Percentiles rank a stretch among this genome's conserved stretches.
Evolutionary conservation across 2,329 filamentous ascomycete genomes (phyloP).

Genomic region (Apiospora malaysiana): DNA sequence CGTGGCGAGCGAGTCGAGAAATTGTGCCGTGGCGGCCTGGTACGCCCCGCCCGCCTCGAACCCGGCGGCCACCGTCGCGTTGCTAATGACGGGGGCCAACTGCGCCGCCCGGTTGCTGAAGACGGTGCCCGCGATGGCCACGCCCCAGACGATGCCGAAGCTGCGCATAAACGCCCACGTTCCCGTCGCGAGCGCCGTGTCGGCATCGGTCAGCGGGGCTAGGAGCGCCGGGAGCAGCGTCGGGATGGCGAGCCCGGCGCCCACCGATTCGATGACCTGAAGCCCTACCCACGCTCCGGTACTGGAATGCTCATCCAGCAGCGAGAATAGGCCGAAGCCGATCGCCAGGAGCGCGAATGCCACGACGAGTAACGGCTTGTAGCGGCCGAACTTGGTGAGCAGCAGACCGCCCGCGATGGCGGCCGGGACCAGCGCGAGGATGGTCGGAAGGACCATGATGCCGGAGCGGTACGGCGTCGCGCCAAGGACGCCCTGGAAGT

Average conservation of each 20-base stretch:
- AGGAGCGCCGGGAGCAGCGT: slow-evolving; percentile 46
- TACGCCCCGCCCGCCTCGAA: slow-evolving; percentile 38
- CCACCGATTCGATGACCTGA: slow-evolving; percentile 43
- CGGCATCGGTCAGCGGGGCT: slow-evolving; percentile 37
- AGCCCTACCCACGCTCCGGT: slow-evolving; percentile 44
- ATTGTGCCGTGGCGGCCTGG: background rate
- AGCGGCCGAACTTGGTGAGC: slow-evolving; percentile 36
- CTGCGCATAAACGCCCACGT: slow-evolving; percentile 48
- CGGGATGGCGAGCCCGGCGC: slow-evolving; percentile 46
- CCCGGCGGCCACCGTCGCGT: slow-evolving; percentile 35
- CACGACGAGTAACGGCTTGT: slow-evolving; percentile 34
- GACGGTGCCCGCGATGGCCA: slow-evolving; percentile 45
- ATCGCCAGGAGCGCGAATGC: slow-evolving; percentile 39
- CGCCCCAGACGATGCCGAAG: slow-evolving; percentile 48
- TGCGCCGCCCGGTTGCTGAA: slow-evolving; percentile 35
- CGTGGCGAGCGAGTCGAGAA: slow-evolving; percentile 34
- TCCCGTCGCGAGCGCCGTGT: slow-evolving; percentile 40
- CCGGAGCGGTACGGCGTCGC: slow-evolving; percentile 38
- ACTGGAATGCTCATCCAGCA: slow-evolving; percentile 41
- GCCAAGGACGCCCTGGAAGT: slow-evolving; percentile 49
- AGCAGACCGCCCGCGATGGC: slow-evolving; percentile 30
- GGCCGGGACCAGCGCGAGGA: slow-evolving; percentile 29
- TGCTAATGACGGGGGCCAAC: slow-evolving; percentile 27
- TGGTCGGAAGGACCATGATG: slow-evolving; percentile 36
- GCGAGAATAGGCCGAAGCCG: slow-evolving; percentile 44